These are phyloP conservation scores for Annona squamosa DNA, from an alignment of 164 flowering plant genomes.

Conservation along the genomic window DNA sequence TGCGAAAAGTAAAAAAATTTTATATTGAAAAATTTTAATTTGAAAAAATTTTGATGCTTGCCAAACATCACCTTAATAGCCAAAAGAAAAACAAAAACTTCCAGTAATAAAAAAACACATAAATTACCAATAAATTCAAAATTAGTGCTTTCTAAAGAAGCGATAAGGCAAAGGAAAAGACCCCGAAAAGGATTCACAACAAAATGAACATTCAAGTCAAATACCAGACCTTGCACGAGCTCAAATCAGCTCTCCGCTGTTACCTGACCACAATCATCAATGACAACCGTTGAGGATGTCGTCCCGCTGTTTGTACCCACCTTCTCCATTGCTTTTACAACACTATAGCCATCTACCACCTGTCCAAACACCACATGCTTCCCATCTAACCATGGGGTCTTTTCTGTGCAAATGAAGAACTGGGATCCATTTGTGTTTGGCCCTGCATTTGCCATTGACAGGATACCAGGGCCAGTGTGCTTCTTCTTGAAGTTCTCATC, in stretches of 20 bases:
- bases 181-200: too few species aligned
- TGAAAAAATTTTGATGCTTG: too few species aligned
- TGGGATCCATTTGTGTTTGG: constrained; percentile 77
- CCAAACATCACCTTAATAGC: too few species aligned
- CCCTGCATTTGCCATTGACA: constrained; percentile 84
- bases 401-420: constrained; percentile 65
- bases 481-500: constrained; percentile 73
- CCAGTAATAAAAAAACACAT: too few species aligned
- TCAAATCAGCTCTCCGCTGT: constrained; percentile 21
- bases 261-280: constrained; percentile 64
- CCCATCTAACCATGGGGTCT: constrained; percentile 74
- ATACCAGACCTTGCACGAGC: too few species aligned
- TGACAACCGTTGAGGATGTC: constrained; percentile 32
- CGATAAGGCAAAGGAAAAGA: too few species aligned
- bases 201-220: too few species aligned
- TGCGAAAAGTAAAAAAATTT: too few species aligned
- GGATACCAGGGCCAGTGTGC: constrained; percentile 55
- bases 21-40: too few species aligned
- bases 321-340: constrained; percentile 57
- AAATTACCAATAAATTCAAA: too few species aligned
- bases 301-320: constrained; percentile 40
- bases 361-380: constrained; percentile 80
- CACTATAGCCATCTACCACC: constrained; percentile 49
- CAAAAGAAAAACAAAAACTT: too few species aligned
- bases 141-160: too few species aligned